Conservation (phyloP, 495 filamentous ascomycete genomes). For the Lepraria neglecta region DNA sequence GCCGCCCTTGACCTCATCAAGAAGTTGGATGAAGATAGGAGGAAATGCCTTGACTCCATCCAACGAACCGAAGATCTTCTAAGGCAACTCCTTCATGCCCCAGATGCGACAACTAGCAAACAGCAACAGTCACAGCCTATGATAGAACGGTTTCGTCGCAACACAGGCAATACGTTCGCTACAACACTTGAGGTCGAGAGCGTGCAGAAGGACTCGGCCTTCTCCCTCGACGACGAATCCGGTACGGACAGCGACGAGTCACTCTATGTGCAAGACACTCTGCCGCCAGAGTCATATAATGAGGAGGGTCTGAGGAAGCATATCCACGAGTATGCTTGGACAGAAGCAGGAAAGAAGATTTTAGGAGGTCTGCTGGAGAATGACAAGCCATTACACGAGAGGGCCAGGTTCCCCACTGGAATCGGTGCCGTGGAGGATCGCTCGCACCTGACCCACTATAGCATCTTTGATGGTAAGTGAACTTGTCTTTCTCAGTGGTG, state of each 20-base stretch:
- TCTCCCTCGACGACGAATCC: constrained; percentile 28
- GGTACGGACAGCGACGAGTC: constrained; percentile 34
- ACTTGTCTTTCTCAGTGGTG: neutral
- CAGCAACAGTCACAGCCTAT: neutral
- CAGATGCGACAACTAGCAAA: neutral
- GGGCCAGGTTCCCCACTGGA: constrained; percentile 32
- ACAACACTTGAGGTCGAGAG: constrained; percentile 22
- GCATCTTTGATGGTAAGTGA: constrained; percentile 39
- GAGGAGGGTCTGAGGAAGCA: constrained; percentile 37
- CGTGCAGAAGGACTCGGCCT: constrained; percentile 24
- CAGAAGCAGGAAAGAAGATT: constrained; percentile 31
- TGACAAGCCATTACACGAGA: constrained; percentile 31
- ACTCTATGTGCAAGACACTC: constrained; percentile 28
- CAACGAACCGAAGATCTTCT: constrained; percentile 30
- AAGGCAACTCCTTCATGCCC: constrained; percentile 5
- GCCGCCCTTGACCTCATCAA: constrained; percentile 32
- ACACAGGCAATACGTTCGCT: constrained; percentile 7
- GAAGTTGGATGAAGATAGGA: constrained; percentile 33
- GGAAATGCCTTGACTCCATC: constrained; percentile 35
- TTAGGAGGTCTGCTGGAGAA: constrained; percentile 35
- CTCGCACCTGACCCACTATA: constrained; percentile 41
- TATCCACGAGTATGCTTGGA: constrained; percentile 33
- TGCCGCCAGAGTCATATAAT: constrained; percentile 28
- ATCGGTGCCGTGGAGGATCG: constrained; percentile 30
- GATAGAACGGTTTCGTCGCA: constrained; percentile 18